Evolutionary conservation across 495 filamentous ascomycete genomes (phyloP), one percentile per base, ranked within the genome.

Genomic region (Pyrenula massariospora): DNA sequence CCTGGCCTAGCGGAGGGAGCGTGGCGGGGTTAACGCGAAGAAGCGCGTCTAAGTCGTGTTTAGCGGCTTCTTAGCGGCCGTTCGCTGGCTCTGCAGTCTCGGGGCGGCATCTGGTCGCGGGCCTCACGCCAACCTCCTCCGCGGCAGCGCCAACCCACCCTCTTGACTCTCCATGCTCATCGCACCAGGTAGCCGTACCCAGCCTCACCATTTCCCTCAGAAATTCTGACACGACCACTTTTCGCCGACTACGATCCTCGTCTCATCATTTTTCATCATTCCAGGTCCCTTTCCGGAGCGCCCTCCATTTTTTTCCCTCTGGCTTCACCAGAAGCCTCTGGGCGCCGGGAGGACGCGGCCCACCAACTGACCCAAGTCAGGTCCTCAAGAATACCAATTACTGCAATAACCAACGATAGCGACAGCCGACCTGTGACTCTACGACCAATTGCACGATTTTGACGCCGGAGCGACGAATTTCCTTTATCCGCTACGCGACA

Each of bases 281-380:
- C 24, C 31, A 24, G 47, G 24, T 48, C 24, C 48, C 48, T 54
- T 50, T 21, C 10, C 24, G 19, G 20, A 52, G 25, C 56, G 24
- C 54, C 50, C 48, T 60, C 50, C 36, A 58, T 47, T 56, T 56
- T 51, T 59, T 22, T 42, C 48, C 12, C n/a, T 48, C 31, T 42
- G 31, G 31, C 31, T 42, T 42, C 31, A 42, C 5, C 31, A 15
- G 31, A 15, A 15, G 31, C 31, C 31, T 42, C 15, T 42, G 31
- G 22, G 51, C 10, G 2, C 21, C 12, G 24, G 11, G 24, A 53
- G 50, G 2, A 22, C 50, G 22, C 50, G 50, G 50, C 50, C n/a
- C 5, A n/a, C 8, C 50, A 52, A 52, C 19, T 21, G 50, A 20
- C 50, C 20, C 50, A 20, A 20, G 20, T 8, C 50, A 52, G 19